Conservation (phyloP, 2,329 filamentous ascomycete genomes). For the Beauveria caledonica region DNA sequence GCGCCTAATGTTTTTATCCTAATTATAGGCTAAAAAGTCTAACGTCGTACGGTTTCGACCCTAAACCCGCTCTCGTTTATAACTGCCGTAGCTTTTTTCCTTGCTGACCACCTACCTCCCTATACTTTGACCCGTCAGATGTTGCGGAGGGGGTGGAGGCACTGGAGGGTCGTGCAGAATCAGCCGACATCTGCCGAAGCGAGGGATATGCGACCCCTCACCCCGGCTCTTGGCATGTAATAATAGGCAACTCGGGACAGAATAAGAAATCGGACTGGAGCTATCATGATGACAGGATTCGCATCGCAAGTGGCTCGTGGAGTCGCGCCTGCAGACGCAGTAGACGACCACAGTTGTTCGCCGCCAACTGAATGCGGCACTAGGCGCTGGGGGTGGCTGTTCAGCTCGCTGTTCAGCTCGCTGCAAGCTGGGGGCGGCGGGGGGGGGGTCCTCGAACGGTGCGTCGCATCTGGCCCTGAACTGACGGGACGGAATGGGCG, state of each 20-base stretch:
- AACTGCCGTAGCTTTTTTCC: constrained; percentile 2
- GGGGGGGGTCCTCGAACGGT: background rate
- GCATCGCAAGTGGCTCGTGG: background rate
- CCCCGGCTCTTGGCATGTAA: background rate
- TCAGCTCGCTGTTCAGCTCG: constrained; percentile 9
- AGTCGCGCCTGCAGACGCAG: background rate
- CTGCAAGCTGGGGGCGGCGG: background rate
- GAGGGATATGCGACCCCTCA: background rate
- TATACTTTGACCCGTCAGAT: background rate
- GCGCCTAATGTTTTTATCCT: background rate
- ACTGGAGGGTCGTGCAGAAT: background rate
- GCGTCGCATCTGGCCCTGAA: background rate
- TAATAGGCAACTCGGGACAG: background rate
- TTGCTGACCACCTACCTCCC: constrained; percentile 7
- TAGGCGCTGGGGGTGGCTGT: background rate
- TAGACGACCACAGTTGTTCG: background rate
- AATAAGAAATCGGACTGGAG: background rate
- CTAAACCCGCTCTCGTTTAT: constrained; percentile 1
- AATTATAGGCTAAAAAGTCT: background rate
- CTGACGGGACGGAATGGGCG: background rate
- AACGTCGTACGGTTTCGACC: background rate
- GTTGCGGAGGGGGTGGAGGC: background rate
- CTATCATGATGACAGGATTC: background rate
- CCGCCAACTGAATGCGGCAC: background rate
- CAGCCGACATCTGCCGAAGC: background rate